Evolutionary conservation across 139 green algal genomes (phyloP).

Genomic region (Haematococcus lacustris): DNA sequence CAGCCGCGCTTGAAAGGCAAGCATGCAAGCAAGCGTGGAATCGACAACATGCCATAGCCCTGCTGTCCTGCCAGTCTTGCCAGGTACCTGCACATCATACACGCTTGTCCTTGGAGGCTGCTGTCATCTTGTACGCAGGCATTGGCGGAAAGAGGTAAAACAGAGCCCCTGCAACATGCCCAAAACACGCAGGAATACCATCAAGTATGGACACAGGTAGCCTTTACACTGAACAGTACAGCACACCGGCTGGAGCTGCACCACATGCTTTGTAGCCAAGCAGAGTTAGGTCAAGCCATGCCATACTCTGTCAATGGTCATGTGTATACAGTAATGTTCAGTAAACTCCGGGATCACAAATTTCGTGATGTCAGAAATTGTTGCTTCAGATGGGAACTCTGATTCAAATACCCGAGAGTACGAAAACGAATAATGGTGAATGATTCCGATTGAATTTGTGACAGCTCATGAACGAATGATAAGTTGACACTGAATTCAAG

Average conservation of each 20-base stretch:
- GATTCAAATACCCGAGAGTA: no score
- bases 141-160: conserved; percentile 2
- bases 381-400: no score
- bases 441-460: no score
- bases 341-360: no score
- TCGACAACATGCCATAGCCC: neutral
- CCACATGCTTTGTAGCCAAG: neutral
- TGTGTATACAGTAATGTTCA: neutral
- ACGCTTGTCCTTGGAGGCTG: neutral
- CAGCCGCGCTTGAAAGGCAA: no score
- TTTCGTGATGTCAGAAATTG: no score
- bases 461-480: no score
- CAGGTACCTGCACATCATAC: neutral
- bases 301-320: neutral
- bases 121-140: neutral
- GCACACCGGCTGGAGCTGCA: neutral
- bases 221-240: neutral
- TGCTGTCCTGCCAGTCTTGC: neutral
- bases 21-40: no score
- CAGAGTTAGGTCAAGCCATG: neutral
- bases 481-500: no score
- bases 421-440: no score
- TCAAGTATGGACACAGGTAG: neutral
- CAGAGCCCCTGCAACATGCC: neutral
- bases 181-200: neutral